A percentile compares a stretch with the other conserved stretches of the same genome.
phyloP scores from a whole-genome alignment of 1,284 basidiomycete genomes.

The Agaricales sp. region DNA sequence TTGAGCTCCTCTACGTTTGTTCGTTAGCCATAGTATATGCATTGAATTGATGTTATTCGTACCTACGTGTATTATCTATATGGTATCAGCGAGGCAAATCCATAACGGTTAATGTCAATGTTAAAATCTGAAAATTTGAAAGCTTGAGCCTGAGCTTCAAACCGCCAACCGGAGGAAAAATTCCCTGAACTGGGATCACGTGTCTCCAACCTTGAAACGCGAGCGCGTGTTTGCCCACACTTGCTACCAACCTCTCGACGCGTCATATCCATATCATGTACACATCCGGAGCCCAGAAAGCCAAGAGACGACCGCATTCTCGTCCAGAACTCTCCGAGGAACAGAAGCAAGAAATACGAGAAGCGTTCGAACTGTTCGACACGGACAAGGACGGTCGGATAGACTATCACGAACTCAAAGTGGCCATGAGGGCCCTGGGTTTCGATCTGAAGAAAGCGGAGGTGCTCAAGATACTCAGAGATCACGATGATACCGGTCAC shows the following conservation, averaged over 20 bases:
- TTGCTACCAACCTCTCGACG: not conserved
- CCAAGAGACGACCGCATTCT: slow-evolving; percentile 57
- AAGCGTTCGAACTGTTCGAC: slow-evolving; percentile 98
- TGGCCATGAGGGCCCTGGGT: slow-evolving; percentile 95
- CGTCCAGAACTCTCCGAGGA: slow-evolving; percentile 86
- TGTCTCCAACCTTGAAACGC: too few species aligned
- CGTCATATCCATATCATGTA: slow-evolving; percentile 42
- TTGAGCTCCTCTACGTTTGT: too few species aligned
- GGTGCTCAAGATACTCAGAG: slow-evolving; percentile 88
- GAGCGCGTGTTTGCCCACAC: too few species aligned
- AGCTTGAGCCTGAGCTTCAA: too few species aligned
- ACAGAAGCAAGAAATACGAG: slow-evolving; percentile 95
- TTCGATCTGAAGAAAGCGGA: slow-evolving; percentile 99
- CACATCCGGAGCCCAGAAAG: slow-evolving; percentile 62
- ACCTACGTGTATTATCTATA: too few species aligned
- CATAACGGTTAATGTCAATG: too few species aligned
- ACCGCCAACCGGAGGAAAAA: too few species aligned
- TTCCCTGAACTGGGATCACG: too few species aligned
- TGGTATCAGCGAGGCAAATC: too few species aligned
- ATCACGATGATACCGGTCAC: slow-evolving; percentile 84
- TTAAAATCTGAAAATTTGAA: too few species aligned
- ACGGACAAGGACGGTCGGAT: slow-evolving; percentile 96
- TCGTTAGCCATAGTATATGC: too few species aligned
- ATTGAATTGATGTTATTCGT: too few species aligned
- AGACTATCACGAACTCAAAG: slow-evolving; percentile 98